Evolutionary conservation across 2,329 filamentous ascomycete species (phyloP).

Genomic region (Ophiobolus disseminans): DNA sequence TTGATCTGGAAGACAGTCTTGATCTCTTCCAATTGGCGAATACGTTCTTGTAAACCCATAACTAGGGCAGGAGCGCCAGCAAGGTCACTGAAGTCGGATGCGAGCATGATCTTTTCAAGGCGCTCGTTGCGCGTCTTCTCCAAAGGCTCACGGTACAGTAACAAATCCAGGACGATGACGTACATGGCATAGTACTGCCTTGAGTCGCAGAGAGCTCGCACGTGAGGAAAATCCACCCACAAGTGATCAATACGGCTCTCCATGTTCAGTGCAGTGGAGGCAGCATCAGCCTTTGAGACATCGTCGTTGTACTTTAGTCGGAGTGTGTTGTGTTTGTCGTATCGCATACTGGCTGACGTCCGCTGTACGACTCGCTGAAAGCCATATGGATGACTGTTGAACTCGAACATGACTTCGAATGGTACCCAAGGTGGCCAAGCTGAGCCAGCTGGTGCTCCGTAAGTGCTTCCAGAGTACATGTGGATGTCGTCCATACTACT

Average conservation of each 20-base stretch:
- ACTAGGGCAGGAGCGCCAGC: conserved; percentile 94
- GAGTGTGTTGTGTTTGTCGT: conserved; percentile 97
- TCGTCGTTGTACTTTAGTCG: conserved; percentile 97
- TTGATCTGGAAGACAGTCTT: conserved; percentile 96
- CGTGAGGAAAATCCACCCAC: conserved; percentile 94
- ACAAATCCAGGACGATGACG: conserved; percentile 92
- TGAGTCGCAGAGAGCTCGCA: conserved; percentile 95
- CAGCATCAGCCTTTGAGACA: conserved; percentile 70
- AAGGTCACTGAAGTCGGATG: conserved; percentile 97
- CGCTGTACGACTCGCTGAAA: conserved; percentile 97
- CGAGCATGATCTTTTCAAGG: conserved; percentile 97
- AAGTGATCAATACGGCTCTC: conserved; percentile 93
- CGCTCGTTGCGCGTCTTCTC: conserved; percentile 97
- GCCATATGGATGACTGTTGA: conserved; percentile 91
- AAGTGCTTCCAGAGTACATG: conserved; percentile 92
- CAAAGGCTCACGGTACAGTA: conserved; percentile 94
- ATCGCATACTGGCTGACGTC: conserved; percentile 91
- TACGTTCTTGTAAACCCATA: conserved; percentile 86
- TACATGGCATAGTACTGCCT: conserved; percentile 98
- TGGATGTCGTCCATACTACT: conserved; percentile 79
- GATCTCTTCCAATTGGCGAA: conserved; percentile 93
- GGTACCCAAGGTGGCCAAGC: conserved; percentile 99
- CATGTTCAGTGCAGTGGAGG: conserved; percentile 59
- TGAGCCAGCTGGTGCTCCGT: conserved; percentile 82
- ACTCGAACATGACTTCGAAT: conserved; percentile 98